Evolutionary conservation across 768 basidiomycete species (phyloP).

Genomic region (Pleurotus eryngii): DNA sequence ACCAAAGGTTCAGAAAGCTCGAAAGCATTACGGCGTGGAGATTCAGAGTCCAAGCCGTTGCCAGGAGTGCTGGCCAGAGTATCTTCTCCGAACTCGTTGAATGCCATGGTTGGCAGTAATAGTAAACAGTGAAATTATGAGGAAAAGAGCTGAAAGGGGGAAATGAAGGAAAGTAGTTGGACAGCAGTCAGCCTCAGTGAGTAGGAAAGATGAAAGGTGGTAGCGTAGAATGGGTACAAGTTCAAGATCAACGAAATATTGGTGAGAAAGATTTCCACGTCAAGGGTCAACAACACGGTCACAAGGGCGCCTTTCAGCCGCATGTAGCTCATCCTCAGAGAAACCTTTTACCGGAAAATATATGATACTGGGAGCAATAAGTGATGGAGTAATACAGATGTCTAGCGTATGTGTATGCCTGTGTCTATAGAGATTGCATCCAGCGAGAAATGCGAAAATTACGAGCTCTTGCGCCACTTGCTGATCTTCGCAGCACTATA

Average conservation of each 20-base stretch:
- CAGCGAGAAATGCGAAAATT: constrained; percentile 1
- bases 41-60: neutral
- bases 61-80: neutral
- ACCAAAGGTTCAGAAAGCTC: neutral
- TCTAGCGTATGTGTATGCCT: neutral
- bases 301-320: neutral
- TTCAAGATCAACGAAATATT: constrained; percentile 2
- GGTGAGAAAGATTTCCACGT: constrained; percentile 5
- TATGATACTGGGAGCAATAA: too few species aligned
- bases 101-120: constrained; percentile 1
- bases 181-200: neutral
- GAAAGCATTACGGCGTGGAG: constrained; percentile 1
- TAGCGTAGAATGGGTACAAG: neutral
- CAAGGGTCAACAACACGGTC: constrained; percentile 5
- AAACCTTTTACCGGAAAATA: too few species aligned
- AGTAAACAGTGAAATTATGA: neutral
- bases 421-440: neutral
- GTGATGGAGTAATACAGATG: too few species aligned
- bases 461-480: constrained; percentile 74
- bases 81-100: constrained; percentile 4
- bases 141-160: neutral
- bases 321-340: neutral
- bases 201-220: too few species aligned
- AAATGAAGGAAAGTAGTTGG: constrained; percentile 7
- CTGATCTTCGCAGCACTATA: constrained; percentile 75